Percentiles rank a stretch among this genome's conserved stretches.
Evolutionary conservation across 352 stramenopile genomes (phyloP).

Genomic region (Phytophthora pluvialis): DNA sequence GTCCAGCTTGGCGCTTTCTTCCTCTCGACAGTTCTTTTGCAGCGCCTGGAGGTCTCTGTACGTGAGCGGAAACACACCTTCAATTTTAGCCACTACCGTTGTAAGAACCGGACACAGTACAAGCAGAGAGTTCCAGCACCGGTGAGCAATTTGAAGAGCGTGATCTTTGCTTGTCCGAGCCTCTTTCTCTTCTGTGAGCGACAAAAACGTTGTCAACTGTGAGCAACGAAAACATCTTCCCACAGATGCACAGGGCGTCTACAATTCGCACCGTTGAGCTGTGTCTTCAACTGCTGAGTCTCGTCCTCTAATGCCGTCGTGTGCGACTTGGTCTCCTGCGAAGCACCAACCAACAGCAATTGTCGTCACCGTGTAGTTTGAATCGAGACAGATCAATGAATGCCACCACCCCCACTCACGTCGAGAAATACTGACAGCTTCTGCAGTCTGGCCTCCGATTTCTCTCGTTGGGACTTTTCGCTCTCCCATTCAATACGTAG

Average conservation of each 20-base stretch:
- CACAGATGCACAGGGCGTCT: neutral
- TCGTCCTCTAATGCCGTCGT: slow-evolving; percentile 46
- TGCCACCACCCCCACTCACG: slow-evolving; percentile 24
- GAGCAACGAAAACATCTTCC: neutral
- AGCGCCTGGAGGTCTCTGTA: slow-evolving; percentile 32
- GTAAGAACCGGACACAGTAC: slow-evolving; percentile 1
- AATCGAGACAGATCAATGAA: neutral
- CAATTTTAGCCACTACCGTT: neutral
- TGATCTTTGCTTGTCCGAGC: slow-evolving; percentile 29
- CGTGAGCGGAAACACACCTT: neutral
- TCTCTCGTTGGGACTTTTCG: slow-evolving; percentile 53
- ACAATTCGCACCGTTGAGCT: slow-evolving; percentile 42
- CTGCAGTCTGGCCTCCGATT: slow-evolving; percentile 43
- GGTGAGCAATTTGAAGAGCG: slow-evolving; percentile 36
- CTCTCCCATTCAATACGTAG: slow-evolving; percentile 56
- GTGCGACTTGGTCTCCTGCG: slow-evolving; percentile 48
- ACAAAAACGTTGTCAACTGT: neutral
- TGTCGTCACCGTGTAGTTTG: neutral
- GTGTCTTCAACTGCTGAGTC: slow-evolving; percentile 33
- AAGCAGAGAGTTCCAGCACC: slow-evolving; percentile 12
- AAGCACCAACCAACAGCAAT: slow-evolving; percentile 1
- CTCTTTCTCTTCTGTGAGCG: slow-evolving; percentile 29
- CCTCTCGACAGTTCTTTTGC: slow-evolving; percentile 36
- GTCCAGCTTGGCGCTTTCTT: slow-evolving; percentile 38
- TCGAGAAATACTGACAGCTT: slow-evolving; percentile 44